Evolutionary conservation across 192 early-diverging fungal genomes (phyloP).

Genomic region (Dissophora ornata): DNA sequence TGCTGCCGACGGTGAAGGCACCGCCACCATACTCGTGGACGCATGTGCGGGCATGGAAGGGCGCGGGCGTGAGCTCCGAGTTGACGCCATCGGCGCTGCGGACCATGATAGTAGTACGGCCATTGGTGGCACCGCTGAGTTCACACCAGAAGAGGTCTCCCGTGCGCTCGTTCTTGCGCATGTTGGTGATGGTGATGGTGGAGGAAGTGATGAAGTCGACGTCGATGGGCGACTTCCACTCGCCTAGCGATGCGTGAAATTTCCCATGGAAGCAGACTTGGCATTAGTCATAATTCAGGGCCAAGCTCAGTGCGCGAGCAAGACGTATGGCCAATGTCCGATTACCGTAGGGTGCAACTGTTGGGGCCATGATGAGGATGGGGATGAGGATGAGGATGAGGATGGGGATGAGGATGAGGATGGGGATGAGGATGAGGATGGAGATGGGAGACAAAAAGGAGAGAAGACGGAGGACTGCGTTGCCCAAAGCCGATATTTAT

Average conservation of each 20-base stretch:
- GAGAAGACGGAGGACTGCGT: not conserved
- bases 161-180: constrained; percentile 45
- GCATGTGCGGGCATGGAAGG: constrained; percentile 71
- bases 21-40: constrained; percentile 87
- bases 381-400: not conserved
- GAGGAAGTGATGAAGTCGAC: constrained; percentile 49
- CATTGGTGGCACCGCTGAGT: constrained; percentile 37
- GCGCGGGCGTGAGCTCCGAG: constrained; percentile 49
- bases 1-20: constrained; percentile 64
- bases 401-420: not conserved
- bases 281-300: not conserved
- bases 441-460: not conserved
- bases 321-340: not conserved
- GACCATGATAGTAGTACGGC: constrained; percentile 43
- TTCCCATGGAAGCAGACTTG: not conserved
- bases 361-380: constrained; percentile 22
- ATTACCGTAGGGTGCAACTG: constrained; percentile 33
- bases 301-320: no score
- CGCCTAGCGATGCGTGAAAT: constrained; percentile 26
- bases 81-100: constrained; percentile 23
- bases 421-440: not conserved
- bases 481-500: not conserved
- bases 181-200: constrained; percentile 19
- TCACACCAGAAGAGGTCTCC: constrained; percentile 45
- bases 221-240: constrained; percentile 54